A percentile compares a stretch with the other conserved stretches of the same genome.
These are phyloP conservation scores for Coniochaeta sp. DNA, from an alignment of 2,329 filamentous ascomycete genomes.

Conservation along the genomic window DNA sequence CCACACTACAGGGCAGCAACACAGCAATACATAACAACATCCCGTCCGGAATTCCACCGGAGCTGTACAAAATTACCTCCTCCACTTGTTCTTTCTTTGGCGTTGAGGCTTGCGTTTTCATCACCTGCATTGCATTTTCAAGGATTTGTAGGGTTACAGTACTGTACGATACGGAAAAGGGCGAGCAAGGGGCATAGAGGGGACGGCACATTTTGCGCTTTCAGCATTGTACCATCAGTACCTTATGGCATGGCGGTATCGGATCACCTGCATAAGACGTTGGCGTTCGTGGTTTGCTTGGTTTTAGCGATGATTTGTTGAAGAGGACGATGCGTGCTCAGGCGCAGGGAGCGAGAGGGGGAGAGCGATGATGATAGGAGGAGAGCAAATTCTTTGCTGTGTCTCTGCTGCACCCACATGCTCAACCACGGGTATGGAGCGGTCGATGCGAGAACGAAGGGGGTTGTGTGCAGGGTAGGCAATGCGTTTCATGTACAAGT, in stretches of 20 bases:
- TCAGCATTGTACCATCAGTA: not conserved
- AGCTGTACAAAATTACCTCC: not conserved
- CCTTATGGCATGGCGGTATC: not conserved
- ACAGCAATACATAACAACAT: not conserved
- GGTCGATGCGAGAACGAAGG: not conserved
- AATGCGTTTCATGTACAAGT: not conserved
- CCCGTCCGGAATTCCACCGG: not conserved
- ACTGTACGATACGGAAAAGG: not conserved
- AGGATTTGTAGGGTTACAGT: not conserved
- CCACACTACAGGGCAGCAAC: not conserved
- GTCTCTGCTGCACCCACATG: not conserved
- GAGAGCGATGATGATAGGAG: not conserved
- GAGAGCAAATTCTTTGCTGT: not conserved
- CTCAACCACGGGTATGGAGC: no score
- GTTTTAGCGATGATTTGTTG: not conserved
- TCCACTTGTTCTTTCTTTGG: not conserved
- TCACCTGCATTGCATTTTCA: no score
- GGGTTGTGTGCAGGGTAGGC: not conserved
- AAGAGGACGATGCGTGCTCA: not conserved
- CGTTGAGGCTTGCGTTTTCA: not conserved
- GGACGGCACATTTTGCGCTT: not conserved
- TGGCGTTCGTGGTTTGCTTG: not conserved
- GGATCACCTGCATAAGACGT: not conserved
- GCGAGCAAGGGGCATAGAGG: not conserved
- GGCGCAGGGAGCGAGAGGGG: not conserved